Evolutionary conservation across 2,329 filamentous ascomycete genomes (phyloP).

Genomic region (Zopfia rhizophila): DNA sequence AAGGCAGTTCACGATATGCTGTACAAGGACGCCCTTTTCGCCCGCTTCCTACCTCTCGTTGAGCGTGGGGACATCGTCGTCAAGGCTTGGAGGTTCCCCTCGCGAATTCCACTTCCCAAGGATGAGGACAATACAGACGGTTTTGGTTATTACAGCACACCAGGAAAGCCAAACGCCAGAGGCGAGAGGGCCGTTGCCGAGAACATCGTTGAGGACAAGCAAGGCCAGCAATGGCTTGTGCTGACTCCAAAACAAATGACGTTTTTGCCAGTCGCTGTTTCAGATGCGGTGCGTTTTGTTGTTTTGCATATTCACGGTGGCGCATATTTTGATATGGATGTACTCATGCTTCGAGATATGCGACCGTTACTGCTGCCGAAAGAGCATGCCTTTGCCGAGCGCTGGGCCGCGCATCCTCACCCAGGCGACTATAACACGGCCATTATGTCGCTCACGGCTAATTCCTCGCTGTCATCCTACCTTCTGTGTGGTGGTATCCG

Average conservation of each 20-base stretch:
- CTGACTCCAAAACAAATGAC: constrained; percentile 66
- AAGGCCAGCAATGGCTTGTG: constrained; percentile 64
- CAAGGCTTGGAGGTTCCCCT: constrained; percentile 65
- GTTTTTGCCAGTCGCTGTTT: constrained; percentile 67
- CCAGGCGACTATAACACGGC: constrained; percentile 68
- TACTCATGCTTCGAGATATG: constrained; percentile 65
- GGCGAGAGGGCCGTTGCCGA: constrained; percentile 60
- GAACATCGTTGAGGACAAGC: constrained; percentile 61
- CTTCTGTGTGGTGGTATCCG: constrained; percentile 65
- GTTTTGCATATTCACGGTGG: constrained; percentile 65
- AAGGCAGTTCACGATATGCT: constrained; percentile 63
- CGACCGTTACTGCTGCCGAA: constrained; percentile 63
- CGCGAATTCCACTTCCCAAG: constrained; percentile 62
- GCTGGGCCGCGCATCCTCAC: constrained; percentile 64
- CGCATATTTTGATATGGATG: constrained; percentile 67
- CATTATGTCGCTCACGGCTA: constrained; percentile 66
- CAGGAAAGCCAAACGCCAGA: constrained; percentile 55
- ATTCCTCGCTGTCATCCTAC: constrained; percentile 65
- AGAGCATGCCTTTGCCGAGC: constrained; percentile 64
- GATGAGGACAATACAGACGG: constrained; percentile 60
- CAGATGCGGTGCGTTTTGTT: constrained; percentile 66
- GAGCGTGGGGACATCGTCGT: constrained; percentile 64
- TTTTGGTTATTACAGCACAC: constrained; percentile 61
- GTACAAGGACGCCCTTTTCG: constrained; percentile 62
- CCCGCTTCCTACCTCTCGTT: constrained; percentile 64